A percentile compares a stretch with the other conserved stretches of the same genome.
These are phyloP conservation scores for Saccharomyces hybrid DNA, from an alignment of 1,139 yeast species.

Conservation along the genomic window DNA sequence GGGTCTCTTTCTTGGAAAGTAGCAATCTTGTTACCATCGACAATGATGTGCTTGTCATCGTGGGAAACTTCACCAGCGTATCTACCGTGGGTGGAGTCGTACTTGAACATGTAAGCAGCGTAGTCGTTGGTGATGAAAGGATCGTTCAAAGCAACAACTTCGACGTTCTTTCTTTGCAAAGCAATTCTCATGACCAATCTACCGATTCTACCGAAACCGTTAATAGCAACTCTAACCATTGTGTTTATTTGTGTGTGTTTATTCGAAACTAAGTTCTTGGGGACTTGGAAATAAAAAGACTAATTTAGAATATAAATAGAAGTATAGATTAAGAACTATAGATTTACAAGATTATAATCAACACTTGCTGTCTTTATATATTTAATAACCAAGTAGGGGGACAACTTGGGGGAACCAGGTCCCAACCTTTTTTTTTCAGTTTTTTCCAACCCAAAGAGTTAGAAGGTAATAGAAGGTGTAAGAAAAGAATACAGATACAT, in stretches of 20 bases:
- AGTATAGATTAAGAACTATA: neutral
- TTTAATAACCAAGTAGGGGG: neutral
- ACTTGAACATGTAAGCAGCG: too few species aligned
- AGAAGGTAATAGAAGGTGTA: neutral
- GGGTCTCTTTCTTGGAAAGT: too few species aligned
- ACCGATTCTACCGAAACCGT: conserved; percentile 91
- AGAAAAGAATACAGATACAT: neutral
- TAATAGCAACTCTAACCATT: conserved; percentile 63
- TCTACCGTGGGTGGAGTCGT: too few species aligned
- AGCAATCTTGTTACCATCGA: too few species aligned
- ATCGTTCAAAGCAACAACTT: too few species aligned
- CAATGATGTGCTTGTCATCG: too few species aligned
- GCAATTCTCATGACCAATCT: conserved; percentile 77
- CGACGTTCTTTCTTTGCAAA: conserved; percentile 54
- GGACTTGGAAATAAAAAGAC: conserved; percentile 4
- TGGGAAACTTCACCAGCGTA: too few species aligned
- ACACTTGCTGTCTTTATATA: conserved; percentile 1
- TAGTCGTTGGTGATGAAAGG: too few species aligned
- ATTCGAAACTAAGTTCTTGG: conserved; percentile 13
- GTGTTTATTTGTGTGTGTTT: conserved; percentile 12
- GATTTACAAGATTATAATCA: neutral
- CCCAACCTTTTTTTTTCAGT: neutral
- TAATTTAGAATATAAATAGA: neutral
- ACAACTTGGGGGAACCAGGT: neutral
- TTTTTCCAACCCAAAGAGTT: neutral